Evolutionary conservation across 2,329 filamentous ascomycete species (phyloP).

Genomic region (Nakataea oryzae): DNA sequence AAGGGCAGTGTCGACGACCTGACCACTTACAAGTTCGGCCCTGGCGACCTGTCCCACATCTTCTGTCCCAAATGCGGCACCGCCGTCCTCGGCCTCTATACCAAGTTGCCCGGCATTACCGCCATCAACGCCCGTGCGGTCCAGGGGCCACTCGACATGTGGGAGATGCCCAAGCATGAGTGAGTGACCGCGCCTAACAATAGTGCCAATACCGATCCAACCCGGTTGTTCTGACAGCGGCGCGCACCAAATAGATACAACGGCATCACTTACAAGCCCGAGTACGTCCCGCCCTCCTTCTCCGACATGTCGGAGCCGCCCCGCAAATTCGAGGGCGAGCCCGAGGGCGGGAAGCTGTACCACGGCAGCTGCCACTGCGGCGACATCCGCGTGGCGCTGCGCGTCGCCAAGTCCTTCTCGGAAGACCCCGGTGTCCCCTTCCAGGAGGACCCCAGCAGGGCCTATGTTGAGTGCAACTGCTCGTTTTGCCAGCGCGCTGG

Average conservation of each 20-base stretch:
- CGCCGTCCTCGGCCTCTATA: slow-evolving; percentile 8
- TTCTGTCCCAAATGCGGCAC: slow-evolving; percentile 43
- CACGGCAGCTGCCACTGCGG: slow-evolving; percentile 45
- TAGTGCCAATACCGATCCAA: neutral
- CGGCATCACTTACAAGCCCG: slow-evolving; percentile 19
- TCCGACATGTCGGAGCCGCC: slow-evolving; percentile 27
- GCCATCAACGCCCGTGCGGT: slow-evolving; percentile 32
- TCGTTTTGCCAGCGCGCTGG: slow-evolving; percentile 36
- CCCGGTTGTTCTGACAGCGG: neutral
- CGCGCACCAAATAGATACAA: slow-evolving; percentile 21
- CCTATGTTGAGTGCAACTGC: slow-evolving; percentile 36
- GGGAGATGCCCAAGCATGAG: slow-evolving; percentile 23
- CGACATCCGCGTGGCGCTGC: slow-evolving; percentile 31
- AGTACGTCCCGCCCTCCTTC: slow-evolving; percentile 24
- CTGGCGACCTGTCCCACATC: slow-evolving; percentile 16
- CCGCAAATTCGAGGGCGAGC: slow-evolving; percentile 8
- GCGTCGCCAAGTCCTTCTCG: slow-evolving; percentile 27
- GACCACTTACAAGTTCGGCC: slow-evolving; percentile 31
- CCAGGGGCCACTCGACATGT: slow-evolving; percentile 30
- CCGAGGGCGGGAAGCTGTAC: slow-evolving; percentile 27
- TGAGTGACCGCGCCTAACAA: slow-evolving; percentile 16
- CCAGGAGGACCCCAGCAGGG: slow-evolving; percentile 13
- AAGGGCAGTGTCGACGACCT: slow-evolving; percentile 32
- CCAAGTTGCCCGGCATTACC: slow-evolving; percentile 9
- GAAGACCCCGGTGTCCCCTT: slow-evolving; percentile 7